Base-by-base conservation (phyloP, 2,329 filamentous ascomycete genomes). In the Neofusicoccum umdonicola region DNA sequence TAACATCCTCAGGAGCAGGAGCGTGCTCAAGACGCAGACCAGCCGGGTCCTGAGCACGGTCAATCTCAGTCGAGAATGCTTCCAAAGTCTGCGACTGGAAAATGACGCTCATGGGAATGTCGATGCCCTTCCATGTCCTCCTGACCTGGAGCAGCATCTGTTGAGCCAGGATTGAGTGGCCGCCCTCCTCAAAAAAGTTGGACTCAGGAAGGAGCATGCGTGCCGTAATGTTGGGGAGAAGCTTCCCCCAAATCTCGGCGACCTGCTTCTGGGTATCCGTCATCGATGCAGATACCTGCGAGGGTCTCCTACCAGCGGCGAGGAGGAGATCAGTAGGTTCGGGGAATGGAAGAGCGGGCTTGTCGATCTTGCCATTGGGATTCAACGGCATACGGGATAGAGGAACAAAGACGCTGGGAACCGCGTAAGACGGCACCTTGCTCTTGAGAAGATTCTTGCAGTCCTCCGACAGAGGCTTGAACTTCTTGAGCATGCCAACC, bases 321-420 rank as follows among this genome's bases (percentile, higher is more conserved):
- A 85, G 84, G 52, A 84, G 84, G 39, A 89, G 82, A 70, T 91
- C 85, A 12, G 86, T 85, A 27, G 87, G 87, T 76, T 94, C 91
- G 44, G 88, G 93, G 84, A 93, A 95, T 0, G 92, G 92, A 61
- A 96, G 81, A 1, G 86, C 87, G 13, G 90, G 89, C 77, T 88
- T 90, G 77, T 96, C 92, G 47, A 94, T 86, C 78, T 95, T 95
- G 70, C 91, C 90, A 69, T 93, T 93, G n/a, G 90, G 90, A 8
- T 65, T 93, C n/a, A 94, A 78, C 1, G 91, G 91, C 67, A 94
- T 84, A 64, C 87, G 87, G 66, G 87, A 83, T 64, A 95, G 85
- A 0, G 88, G 85, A 47, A 95, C 90, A 68, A 91, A 87, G 44
- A 91, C 83, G 3, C 87, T 88, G 0, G 92, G 92, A 1, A 95